Evolutionary conservation across 139 green algal genomes (phyloP).

Genomic region (Bryopsis sp.): DNA sequence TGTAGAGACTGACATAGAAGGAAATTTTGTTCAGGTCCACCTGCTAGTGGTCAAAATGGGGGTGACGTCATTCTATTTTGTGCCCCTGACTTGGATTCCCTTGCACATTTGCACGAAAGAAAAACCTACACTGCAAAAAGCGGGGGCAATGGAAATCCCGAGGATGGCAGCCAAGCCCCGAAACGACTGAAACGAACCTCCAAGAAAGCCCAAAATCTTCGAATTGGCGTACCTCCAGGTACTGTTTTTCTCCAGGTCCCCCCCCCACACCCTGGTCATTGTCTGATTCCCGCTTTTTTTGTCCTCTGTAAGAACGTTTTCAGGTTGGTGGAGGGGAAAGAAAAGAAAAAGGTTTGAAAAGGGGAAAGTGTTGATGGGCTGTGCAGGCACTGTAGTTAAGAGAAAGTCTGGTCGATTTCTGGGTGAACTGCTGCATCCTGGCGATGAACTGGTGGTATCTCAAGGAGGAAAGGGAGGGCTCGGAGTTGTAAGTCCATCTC

Average conservation of each 20-base stretch:
- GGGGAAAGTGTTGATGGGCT: too few relatives aligned
- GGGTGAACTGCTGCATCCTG: conserved; percentile 52
- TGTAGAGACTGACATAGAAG: not conserved
- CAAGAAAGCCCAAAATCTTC: not conserved
- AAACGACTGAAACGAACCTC: conserved; percentile 29
- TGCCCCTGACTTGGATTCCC: conserved; percentile 38
- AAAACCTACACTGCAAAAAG: conserved; percentile 23
- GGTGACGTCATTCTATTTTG: conserved; percentile 48
- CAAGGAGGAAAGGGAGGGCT: conserved; percentile 45
- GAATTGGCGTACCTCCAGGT: conserved; percentile 1
- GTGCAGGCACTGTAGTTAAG: conserved; percentile 59
- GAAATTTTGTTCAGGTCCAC: conserved; percentile 29
- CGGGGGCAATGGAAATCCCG: conserved; percentile 51
- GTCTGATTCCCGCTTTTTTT: too few relatives aligned
- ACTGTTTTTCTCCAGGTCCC: not conserved
- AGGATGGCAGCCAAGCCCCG: conserved; percentile 46
- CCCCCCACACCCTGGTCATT: too few relatives aligned
- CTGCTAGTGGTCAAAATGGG: conserved; percentile 51
- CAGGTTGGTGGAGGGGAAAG: too few relatives aligned
- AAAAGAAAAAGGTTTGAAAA: too few relatives aligned
- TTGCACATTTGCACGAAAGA: conserved; percentile 56
- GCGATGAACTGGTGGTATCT: conserved; percentile 45
- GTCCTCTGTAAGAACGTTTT: too few relatives aligned
- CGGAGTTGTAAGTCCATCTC: conserved; percentile 38
- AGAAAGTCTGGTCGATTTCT: conserved; percentile 45